Conservation (phyloP, 208 protist genomes). For the Trypanosoma scelopori region DNA sequence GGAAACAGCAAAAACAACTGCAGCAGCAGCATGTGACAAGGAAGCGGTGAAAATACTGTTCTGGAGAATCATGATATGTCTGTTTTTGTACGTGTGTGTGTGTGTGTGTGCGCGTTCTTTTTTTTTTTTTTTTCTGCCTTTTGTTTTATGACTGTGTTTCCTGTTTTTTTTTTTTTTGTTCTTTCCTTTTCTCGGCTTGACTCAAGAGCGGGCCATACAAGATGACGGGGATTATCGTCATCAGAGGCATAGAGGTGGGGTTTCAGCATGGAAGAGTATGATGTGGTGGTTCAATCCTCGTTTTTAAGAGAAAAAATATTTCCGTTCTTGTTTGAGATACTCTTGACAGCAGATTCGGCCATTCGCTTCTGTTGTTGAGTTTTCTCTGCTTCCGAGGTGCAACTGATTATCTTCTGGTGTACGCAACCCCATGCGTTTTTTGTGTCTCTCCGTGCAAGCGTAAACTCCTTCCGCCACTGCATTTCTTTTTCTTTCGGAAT, state of each 20-base stretch:
- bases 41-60: neutral
- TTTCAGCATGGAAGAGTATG: neutral
- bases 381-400: neutral
- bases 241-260: neutral
- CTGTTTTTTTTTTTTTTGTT: slow-evolving; percentile 19
- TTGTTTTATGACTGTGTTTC: slow-evolving; percentile 3
- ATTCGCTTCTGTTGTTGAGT: neutral
- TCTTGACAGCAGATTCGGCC: neutral
- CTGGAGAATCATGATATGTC: too few species aligned
- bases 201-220: too few species aligned
- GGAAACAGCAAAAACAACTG: slow-evolving; percentile 66
- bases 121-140: slow-evolving; percentile 8
- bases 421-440: neutral
- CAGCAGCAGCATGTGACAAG: slow-evolving; percentile 12
- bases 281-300: too few species aligned
- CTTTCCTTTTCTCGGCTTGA: neutral
- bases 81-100: too few species aligned
- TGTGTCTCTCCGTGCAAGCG: neutral
- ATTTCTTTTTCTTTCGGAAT: neutral
- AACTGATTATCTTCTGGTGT: neutral
- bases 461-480: neutral
- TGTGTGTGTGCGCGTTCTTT: neutral
- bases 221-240: too few species aligned
- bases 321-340: neutral
- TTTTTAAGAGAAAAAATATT: neutral